Base-by-base conservation (phyloP, 805 yeast species). In the Yarrowia divulgata region DNA sequence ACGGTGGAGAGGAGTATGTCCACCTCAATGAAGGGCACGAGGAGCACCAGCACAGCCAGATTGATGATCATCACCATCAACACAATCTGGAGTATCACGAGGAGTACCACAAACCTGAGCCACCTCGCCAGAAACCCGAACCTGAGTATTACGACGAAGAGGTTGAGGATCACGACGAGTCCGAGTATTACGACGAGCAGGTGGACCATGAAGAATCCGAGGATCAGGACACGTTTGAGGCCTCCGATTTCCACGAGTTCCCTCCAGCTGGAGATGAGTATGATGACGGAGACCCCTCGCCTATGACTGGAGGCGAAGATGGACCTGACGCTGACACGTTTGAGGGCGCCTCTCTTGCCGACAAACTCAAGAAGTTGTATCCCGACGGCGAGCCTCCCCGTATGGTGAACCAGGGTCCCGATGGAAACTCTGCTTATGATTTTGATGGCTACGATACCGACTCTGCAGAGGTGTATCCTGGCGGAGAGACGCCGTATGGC, bases 381-480 rank as follows among this genome's bases (percentile, higher is more conserved):
- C 52, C 66, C 18, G 14, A 60, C 10, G 66, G 52, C 18, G 52
- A 60, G 35, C 40, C 19, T 18, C 52, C 52, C 4, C 34, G 35
- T n/a, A 29, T 54, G 34, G 60, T 54, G 34, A 54, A 39, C 60
- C 60, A 54, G 60, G 60, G 23, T 18, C 60, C 60, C 9, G 45
- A 54, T 6, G 43, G 58, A 0, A 19, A 54, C 14, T 14, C 45
- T 12, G 66, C 52, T 3, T 43, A 43, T 42, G 63, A 57, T 32
- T 57, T 40, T 42, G 63, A 57, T 12, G 63, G 63, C 19, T 57
- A 57, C 48, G 63, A 57, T 2, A 57, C 63, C 8, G 63, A 57
- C 45, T 3, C 8, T 16, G 35, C 63, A 10, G 63, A 57, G 10
- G 48, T 57, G 37, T 57, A 29, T 29, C 66, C 52, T 3, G 52